Base-by-base conservation (phyloP, 108 stramenopile genomes). In the Cyclotella sp. region DNA sequence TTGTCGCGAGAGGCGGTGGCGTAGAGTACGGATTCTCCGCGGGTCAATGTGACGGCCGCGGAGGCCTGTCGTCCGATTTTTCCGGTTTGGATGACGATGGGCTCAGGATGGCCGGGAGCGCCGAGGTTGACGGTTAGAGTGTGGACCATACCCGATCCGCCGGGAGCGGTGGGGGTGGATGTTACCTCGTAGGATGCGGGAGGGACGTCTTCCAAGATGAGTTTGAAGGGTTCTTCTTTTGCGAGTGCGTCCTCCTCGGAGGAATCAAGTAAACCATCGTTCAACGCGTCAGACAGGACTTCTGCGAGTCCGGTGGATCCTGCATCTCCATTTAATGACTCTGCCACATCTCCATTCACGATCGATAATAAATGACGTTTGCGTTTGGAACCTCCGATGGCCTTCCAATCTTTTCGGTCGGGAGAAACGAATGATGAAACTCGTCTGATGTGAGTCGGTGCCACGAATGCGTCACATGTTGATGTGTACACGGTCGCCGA, bases 21-120 rank as follows among this genome's bases (percentile, higher is more conserved):
- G 62, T 90, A 93, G 15, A 95, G 67, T 53, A 91, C 87, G 12
- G 90, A 85, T 6, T 91, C 92, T 41, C 92, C 94, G 44, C 91
- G 77, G 14, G 88, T 88, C 52, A 92, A 68, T 18, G 89, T 89
- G 13, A 95, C 87, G 39, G 94, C 88, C 29, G 84, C 92, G 15
- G 88, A 82, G 29, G 94, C 94, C 61, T 95, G 94, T 42, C 94
- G 88, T 44, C 94, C 94, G 59, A 95, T 89, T 57, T 91, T 89
- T 34, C 94, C 94, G 30, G 91, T 93, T 82, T 92, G 81, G 45
- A 95, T 80, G 34, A 90, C 71, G 51, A 92, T 75, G 13, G 88
- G 85, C 7, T 85, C 82, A 24, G 74, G 74, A 71, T 93, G 86
- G 11, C 89, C 92, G 14, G 87, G 87, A 34, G 87, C 72, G 54